Evolutionary conservation across 441 rosid species (phyloP).

Genomic region (Mallotus japonicus): DNA sequence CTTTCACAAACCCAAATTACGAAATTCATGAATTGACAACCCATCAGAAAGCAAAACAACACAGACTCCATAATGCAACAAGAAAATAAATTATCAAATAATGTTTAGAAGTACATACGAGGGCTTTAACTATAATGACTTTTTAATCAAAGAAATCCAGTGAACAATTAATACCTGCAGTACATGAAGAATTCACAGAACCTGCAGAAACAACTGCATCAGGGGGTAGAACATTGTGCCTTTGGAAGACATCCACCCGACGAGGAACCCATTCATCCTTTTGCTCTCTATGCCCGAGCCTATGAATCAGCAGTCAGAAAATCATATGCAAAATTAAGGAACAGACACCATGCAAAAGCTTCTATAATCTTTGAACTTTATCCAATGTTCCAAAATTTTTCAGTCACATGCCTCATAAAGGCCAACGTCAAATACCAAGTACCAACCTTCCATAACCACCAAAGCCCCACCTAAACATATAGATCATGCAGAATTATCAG

Average conservation of each 20-base stretch:
- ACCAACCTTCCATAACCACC: conserved; percentile 99
- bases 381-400: background rate
- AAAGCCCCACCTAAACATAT: conserved; percentile 79
- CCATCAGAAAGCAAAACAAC: background rate
- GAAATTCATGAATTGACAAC: background rate
- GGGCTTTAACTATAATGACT: too few species aligned
- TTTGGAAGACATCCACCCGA: conserved; percentile 78
- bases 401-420: conserved; percentile 12
- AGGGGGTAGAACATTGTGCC: conserved; percentile 70
- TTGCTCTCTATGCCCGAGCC: conserved; percentile 99
- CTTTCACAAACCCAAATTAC: conserved; percentile 1
- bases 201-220: conserved; percentile 89
- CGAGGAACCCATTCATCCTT: conserved; percentile 98
- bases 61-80: background rate
- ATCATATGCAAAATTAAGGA: conserved; percentile 17
- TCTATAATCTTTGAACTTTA: background rate
- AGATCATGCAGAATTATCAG: conserved; percentile 26
- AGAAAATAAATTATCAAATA: background rate
- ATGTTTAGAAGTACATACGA: background rate
- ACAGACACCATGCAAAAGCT: background rate
- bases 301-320: conserved; percentile 30
- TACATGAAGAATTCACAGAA: conserved; percentile 76
- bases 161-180: conserved; percentile 59
- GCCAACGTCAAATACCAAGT: conserved; percentile 4
- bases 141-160: background rate